Evolutionary conservation across 192 early-diverging fungal genomes (phyloP).

Genomic region (Coemansia sp.): DNA sequence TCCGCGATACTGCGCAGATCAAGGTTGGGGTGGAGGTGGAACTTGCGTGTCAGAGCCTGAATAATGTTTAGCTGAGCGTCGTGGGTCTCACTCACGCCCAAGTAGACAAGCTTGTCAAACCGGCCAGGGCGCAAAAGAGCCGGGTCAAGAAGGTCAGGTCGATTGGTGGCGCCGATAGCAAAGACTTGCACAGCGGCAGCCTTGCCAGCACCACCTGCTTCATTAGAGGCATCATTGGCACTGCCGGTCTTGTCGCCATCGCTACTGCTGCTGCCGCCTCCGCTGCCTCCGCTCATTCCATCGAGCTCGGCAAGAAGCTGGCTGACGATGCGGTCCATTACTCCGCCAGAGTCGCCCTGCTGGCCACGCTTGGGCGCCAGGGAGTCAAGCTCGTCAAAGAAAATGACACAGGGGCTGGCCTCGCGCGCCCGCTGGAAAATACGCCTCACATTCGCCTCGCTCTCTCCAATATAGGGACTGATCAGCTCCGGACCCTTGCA

Average conservation of each 20-base stretch:
- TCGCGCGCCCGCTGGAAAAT: constrained; percentile 96
- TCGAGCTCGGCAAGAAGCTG: constrained; percentile 97
- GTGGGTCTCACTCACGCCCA: constrained; percentile 91
- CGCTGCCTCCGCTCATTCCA: constrained; percentile 68
- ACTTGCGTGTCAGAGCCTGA: constrained; percentile 93
- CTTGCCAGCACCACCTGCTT: constrained; percentile 42
- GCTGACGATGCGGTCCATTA: constrained; percentile 98
- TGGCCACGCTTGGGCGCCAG: constrained; percentile 97
- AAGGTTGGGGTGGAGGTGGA: constrained; percentile 78
- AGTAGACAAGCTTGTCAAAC: constrained; percentile 96
- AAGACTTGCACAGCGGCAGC: constrained; percentile 67
- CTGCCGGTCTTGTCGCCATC: constrained; percentile 36
- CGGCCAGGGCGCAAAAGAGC: constrained; percentile 92
- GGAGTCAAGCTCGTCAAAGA: constrained; percentile 99
- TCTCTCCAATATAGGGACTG: constrained; percentile 99
- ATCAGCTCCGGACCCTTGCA: constrained; percentile 98
- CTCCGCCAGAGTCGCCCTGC: constrained; percentile 97
- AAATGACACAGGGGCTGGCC: constrained; percentile 96
- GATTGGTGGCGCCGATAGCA: constrained; percentile 98
- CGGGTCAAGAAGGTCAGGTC: constrained; percentile 94
- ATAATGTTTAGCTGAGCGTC: constrained; percentile 85
- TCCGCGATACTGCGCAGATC: constrained; percentile 76
- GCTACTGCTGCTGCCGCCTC: constrained; percentile 38
- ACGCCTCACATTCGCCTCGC: constrained; percentile 93
- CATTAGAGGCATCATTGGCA: constrained; percentile 44